Conservation (phyloP, 345 rosid genomes). For the Anastatica hierochuntica region DNA sequence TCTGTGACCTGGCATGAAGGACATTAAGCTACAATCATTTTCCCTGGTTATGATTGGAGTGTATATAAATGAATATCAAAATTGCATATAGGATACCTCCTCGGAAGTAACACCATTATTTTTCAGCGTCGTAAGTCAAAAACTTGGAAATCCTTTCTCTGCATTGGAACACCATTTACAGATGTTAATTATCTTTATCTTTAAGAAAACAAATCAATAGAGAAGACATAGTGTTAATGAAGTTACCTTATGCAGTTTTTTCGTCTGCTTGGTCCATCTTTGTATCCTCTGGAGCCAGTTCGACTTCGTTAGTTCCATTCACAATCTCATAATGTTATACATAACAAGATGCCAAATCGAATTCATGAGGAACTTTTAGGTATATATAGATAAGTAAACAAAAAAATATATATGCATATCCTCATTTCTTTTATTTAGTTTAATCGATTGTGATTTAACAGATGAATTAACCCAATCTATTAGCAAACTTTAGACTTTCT, state of each 20-base stretch:
- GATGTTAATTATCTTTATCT: background rate
- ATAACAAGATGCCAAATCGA: no score
- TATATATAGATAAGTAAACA: no score
- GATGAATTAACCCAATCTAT: background rate
- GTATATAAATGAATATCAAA: background rate
- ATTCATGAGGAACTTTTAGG: no score
- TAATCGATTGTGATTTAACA: background rate
- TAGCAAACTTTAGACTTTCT: no score
- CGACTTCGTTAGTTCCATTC: constrained; percentile 57
- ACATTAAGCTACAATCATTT: background rate
- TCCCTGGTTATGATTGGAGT: background rate
- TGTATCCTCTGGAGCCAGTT: constrained; percentile 36
- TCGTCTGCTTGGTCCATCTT: constrained; percentile 41
- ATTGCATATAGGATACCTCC: constrained; percentile 40
- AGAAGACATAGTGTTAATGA: no score
- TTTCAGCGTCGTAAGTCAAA: constrained; percentile 82
- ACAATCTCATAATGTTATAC: constrained; percentile 73
- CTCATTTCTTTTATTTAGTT: background rate
- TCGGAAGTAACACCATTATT: constrained; percentile 67
- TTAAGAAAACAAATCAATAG: background rate
- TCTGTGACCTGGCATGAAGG: constrained; percentile 45
- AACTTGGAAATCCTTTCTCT: constrained; percentile 91
- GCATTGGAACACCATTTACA: constrained; percentile 13
- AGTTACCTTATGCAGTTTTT: constrained; percentile 45
- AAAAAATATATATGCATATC: no score